These are phyloP conservation scores for Sophora flavescens DNA, from an alignment of 306 rosid genomes.

Conservation along the genomic window DNA sequence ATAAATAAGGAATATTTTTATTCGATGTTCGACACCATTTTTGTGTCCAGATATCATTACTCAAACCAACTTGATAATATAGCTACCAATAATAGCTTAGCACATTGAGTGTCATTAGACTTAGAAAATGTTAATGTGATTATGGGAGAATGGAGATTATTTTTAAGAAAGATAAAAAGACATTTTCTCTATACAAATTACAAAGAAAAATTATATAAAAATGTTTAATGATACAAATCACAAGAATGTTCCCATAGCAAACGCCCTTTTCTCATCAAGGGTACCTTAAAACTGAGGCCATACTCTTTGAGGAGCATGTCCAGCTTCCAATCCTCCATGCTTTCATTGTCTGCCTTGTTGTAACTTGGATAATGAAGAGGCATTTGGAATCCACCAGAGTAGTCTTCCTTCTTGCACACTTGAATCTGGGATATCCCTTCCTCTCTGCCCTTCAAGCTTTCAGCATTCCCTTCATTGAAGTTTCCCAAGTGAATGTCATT, in stretches of 20 bases:
- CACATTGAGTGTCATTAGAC: too few species aligned
- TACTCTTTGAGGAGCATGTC: conserved; percentile 9
- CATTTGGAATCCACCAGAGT: conserved; percentile 1
- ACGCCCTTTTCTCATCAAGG: not conserved
- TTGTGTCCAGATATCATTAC: too few species aligned
- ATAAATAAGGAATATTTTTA: too few species aligned
- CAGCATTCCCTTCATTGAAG: not conserved
- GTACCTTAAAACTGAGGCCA: not conserved
- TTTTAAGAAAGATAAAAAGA: too few species aligned
- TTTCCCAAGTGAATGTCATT: not conserved
- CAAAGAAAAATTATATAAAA: too few species aligned
- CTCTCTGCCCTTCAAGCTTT: not conserved
- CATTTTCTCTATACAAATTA: too few species aligned
- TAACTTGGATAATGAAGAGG: not conserved
- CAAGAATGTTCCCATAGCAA: not conserved
- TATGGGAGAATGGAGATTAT: too few species aligned
- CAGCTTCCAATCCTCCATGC: conserved; percentile 6
- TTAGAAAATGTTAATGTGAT: too few species aligned
- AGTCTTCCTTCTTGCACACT: not conserved
- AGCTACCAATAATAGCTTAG: too few species aligned
- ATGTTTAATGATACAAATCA: not conserved
- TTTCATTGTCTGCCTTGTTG: not conserved
- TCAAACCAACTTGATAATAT: too few species aligned
- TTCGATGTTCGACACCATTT: too few species aligned
- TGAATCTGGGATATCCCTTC: not conserved